A percentile compares a stretch with the other conserved stretches of the same genome.
Evolutionary conservation across 164 flowering plant species (phyloP).

Genomic region (Sextonia rubra): DNA sequence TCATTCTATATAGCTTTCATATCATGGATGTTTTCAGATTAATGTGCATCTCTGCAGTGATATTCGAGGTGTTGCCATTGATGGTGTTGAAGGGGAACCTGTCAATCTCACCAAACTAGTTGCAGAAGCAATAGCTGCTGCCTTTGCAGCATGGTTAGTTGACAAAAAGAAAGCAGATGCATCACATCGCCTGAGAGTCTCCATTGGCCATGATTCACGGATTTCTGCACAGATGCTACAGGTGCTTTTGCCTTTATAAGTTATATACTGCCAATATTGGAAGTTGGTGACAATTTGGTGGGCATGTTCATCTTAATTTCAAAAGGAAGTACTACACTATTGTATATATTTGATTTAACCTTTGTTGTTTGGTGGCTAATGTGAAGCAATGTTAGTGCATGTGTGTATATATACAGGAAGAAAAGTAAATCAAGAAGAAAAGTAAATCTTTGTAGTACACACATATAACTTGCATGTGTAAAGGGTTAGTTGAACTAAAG

Average conservation of each 20-base stretch:
- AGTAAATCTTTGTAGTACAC: too few species aligned
- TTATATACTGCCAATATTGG: not conserved
- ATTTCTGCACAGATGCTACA: constrained; percentile 77
- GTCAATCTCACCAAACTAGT: constrained; percentile 85
- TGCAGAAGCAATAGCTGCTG: constrained; percentile 93
- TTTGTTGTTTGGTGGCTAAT: not conserved
- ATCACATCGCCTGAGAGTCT: constrained; percentile 54
- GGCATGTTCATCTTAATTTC: not conserved
- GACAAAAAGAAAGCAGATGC: constrained; percentile 62
- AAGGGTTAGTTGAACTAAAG: too few species aligned
- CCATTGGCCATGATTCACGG: constrained; percentile 97
- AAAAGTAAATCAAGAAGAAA: too few species aligned
- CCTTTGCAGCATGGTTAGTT: constrained; percentile 83
- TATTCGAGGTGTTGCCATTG: constrained; percentile 96
- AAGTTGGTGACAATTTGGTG: not conserved
- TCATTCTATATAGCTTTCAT: not conserved
- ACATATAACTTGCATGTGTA: too few species aligned
- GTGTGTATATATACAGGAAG: not conserved
- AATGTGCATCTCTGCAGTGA: constrained; percentile 47
- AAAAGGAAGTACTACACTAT: not conserved
- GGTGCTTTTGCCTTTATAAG: constrained; percentile 29
- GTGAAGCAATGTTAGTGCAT: not conserved
- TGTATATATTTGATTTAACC: not conserved
- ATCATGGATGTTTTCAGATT: not conserved
- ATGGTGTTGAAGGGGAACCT: constrained; percentile 93